Evolutionary conservation across 352 stramenopile species (phyloP), one percentile per base, ranked within the genome.

Genomic region (Pythium dissimile): DNA sequence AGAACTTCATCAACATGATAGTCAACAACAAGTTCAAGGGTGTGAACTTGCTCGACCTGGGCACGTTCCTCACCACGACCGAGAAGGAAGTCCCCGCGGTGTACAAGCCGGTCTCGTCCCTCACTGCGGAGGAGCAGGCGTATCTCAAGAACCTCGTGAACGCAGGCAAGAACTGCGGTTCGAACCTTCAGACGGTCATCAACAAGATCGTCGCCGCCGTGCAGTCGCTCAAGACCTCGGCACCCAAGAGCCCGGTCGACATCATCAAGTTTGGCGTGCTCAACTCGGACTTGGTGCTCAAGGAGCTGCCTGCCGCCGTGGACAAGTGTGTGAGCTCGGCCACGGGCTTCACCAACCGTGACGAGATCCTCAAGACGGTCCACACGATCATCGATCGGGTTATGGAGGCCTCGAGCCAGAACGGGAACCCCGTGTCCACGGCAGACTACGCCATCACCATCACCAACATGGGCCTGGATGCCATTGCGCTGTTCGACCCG

Each of bases 201-300:
- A 67, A 87, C 48, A 72, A 70, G n/a, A 69, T 86, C 45, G 61
- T 77, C n/a, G 59, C 48, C 2, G 59, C 69, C 11, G 71, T 89
- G 11, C 64, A 67, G 31, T 58, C 80, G 12, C 63, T 82, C 27
- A 80, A 77, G 21, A 53, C 54, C 8, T 39, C 59, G 8, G 47
- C 46, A 7, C 60, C 67, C 23, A 69, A 47, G 0, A 75, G 60
- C 4, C 59, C 72, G 0, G 50, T 67, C 2, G 71, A 79, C 9
- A 57, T 73, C 18, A 75, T 89, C 54, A 76, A 74, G 2, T 64
- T 67, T 3, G 21, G 54, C 13, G 62, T 87, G 41, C 67, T 72
- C 42, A 66, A 66, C 32, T 76, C 73, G 41, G 41, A 73, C 7
- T 45, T 86, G 3, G 67, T 86, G 15, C 41, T 80, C 18, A 67